A percentile compares a stretch with the other conserved stretches of the same genome.
Evolutionary conservation across 2,329 filamentous ascomycete species (phyloP).

Genomic region (Microdochium nivale): DNA sequence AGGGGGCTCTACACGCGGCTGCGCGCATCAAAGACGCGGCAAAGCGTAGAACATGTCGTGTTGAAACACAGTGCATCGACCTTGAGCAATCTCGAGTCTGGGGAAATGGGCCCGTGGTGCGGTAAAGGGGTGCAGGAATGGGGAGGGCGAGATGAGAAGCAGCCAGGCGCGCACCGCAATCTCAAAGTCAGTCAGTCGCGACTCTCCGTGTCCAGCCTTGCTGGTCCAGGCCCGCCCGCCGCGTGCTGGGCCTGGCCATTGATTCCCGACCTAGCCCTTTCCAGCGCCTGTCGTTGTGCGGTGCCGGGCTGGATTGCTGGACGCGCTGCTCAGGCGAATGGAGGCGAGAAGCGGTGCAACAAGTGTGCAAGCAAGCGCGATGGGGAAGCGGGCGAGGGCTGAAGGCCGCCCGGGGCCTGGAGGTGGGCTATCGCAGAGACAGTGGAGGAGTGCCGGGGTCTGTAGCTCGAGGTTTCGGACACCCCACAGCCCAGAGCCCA

Average conservation of each 20-base stretch:
- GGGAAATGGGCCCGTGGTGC: neutral
- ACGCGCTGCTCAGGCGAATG: neutral
- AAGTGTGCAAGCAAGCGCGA: no score
- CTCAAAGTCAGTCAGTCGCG: neutral
- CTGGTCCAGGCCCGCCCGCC: neutral
- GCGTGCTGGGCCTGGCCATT: no score
- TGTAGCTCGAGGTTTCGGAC: neutral
- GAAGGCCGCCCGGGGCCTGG: neutral
- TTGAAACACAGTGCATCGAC: neutral
- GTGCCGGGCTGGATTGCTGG: neutral
- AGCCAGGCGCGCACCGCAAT: neutral
- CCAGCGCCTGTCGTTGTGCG: neutral
- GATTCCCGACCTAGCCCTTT: no score
- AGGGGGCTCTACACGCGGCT: neutral
- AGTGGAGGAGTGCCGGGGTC: neutral
- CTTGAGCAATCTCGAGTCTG: neutral
- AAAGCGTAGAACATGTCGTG: no score
- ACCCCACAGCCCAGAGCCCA: neutral
- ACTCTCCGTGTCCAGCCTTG: no score
- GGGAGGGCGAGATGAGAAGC: neutral
- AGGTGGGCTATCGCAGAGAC: neutral
- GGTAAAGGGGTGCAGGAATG: neutral
- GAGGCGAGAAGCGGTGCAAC: no score
- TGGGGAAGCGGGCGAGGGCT: neutral
- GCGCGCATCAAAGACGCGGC: neutral